Evolutionary conservation across 2,329 filamentous ascomycete species (phyloP).

Genomic region (Sphaerulina vaccinii): DNA sequence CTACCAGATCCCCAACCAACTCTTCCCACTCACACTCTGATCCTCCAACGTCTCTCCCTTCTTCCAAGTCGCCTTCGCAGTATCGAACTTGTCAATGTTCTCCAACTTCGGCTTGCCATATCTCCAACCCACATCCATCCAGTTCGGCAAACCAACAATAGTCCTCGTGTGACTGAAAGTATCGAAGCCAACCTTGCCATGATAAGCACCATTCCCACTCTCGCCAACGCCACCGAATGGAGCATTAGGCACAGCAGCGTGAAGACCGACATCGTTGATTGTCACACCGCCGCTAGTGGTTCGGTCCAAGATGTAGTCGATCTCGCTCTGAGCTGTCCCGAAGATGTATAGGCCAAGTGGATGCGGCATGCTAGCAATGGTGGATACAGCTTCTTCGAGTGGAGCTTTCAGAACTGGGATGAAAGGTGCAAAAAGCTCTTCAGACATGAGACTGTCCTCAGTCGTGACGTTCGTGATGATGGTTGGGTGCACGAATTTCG

Average conservation of each 20-base stretch:
- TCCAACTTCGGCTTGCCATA: conserved; percentile 12
- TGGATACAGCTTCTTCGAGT: conserved; percentile 72
- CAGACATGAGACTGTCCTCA: conserved; percentile 70
- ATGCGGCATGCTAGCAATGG: conserved; percentile 74
- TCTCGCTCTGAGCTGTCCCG: conserved; percentile 68
- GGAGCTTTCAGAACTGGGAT: conserved; percentile 75
- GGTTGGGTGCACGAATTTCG: conserved; percentile 83
- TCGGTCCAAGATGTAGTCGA: conserved; percentile 55
- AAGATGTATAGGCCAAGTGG: conserved; percentile 80
- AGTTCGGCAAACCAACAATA: conserved; percentile 13
- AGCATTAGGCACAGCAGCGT: conserved; percentile 64
- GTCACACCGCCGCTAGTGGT: conserved; percentile 48
- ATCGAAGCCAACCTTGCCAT: conserved; percentile 68
- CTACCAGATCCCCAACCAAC: conserved; percentile 14
- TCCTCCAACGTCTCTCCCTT: conserved; percentile 15
- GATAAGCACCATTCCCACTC: conserved; percentile 72
- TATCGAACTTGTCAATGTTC: conserved; percentile 12
- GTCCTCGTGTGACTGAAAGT: conserved; percentile 54
- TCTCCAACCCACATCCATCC: conserved; percentile 15
- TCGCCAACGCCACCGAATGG: conserved; percentile 79
- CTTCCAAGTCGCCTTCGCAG: conserved; percentile 15
- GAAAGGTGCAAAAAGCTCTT: conserved; percentile 86
- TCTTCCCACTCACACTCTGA: conserved; percentile 9
- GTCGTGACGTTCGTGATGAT: conserved; percentile 71
- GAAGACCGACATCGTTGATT: conserved; percentile 60